Evolutionary conservation across 2,329 filamentous ascomycete species (phyloP).

Genomic region (Cordyceps javanica): DNA sequence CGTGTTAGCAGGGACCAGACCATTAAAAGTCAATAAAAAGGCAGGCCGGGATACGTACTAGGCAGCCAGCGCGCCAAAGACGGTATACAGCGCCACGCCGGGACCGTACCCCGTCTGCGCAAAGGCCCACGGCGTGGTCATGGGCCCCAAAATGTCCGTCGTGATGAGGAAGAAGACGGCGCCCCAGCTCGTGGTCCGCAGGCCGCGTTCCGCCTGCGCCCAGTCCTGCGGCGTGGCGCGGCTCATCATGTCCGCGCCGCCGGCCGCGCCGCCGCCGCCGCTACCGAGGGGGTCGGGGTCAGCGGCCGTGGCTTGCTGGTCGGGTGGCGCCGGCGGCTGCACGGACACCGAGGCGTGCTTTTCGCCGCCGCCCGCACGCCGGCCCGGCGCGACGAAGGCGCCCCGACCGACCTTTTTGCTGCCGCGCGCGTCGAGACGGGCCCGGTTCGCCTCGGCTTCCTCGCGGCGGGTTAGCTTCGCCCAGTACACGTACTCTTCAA

Average conservation of each 20-base stretch:
- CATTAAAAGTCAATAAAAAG: neutral
- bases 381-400: no score
- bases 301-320: no score
- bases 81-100: neutral
- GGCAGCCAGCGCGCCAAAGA: slow-evolving; percentile 21
- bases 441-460: slow-evolving; percentile 9
- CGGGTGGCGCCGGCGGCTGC: neutral
- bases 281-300: no score
- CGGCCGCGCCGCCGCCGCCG: no score
- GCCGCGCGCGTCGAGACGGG: neutral
- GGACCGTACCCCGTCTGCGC: neutral
- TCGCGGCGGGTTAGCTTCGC: slow-evolving; percentile 16
- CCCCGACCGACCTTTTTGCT: no score
- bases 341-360: neutral
- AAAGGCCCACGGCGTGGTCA: slow-evolving; percentile 27
- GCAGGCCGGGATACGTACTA: slow-evolving; percentile 27
- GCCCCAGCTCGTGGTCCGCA: slow-evolving; percentile 39
- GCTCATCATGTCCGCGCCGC: no score
- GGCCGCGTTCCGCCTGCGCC: slow-evolving; percentile 37
- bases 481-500: slow-evolving; percentile 20
- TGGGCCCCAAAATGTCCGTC: slow-evolving; percentile 41
- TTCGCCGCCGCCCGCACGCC: neutral
- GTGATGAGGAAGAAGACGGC: slow-evolving; percentile 44
- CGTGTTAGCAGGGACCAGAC: no score
- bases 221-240: slow-evolving; percentile 30